Conservation (phyloP, 73 alveolate species). For the Paramecium sexaurelia region DNA sequence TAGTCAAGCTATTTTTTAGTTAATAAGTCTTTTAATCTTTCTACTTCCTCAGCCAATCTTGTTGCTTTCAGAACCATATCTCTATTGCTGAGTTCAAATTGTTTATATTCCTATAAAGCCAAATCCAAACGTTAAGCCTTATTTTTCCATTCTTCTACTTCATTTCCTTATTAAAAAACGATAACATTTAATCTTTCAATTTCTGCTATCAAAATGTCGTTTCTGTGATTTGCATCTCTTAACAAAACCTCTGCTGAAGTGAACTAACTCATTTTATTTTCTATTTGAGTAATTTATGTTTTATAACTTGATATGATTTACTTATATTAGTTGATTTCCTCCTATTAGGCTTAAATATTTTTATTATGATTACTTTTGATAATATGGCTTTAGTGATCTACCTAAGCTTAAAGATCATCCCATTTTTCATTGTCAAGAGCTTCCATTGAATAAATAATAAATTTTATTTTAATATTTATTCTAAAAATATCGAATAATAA, state of each 20-base stretch:
- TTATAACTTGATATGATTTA: not conserved
- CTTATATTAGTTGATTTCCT: not conserved
- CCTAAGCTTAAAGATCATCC: not conserved
- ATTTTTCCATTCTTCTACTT: slow-evolving; percentile 15
- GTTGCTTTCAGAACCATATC: slow-evolving; percentile 31
- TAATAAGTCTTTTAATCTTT: slow-evolving; percentile 41
- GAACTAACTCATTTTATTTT: not conserved
- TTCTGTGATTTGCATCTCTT: slow-evolving; percentile 54
- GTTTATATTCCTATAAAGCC: not conserved
- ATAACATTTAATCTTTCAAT: slow-evolving; percentile 40
- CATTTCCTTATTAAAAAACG: slow-evolving; percentile 26
- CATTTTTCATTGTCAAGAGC: not conserved
- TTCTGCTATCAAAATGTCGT: slow-evolving; percentile 30
- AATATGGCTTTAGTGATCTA: not conserved
- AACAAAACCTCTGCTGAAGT: not conserved
- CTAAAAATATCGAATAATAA: not conserved
- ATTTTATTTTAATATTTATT: not conserved
- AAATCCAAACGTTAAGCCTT: not conserved
- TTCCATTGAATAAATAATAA: not conserved
- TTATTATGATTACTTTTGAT: not conserved
- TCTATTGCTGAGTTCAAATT: slow-evolving; percentile 37
- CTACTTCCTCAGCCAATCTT: slow-evolving; percentile 38
- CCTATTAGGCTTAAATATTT: not conserved
- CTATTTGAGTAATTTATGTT: not conserved
- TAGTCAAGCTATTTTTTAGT: not conserved